Conservation (phyloP, 192 early-diverging fungal genomes). For the Coemansia sp. region DNA sequence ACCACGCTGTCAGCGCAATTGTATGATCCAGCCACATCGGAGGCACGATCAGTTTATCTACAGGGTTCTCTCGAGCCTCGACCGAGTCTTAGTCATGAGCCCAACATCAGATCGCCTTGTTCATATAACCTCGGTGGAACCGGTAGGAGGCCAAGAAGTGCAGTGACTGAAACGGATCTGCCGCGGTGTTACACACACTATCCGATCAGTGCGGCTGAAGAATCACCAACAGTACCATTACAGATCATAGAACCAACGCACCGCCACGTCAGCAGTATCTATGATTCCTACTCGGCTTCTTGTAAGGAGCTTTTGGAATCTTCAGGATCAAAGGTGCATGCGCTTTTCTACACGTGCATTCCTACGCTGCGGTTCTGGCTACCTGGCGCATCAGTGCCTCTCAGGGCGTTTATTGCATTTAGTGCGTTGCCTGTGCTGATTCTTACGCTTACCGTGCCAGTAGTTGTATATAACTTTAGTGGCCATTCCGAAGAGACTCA, state of each 20-base stretch:
- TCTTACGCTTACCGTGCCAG: conserved; percentile 46
- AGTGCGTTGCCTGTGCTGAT: conserved; percentile 46
- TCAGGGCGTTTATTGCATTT: conserved; percentile 40
- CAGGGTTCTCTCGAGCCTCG: not conserved
- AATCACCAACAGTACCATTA: not conserved
- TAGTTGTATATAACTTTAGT: conserved; percentile 10
- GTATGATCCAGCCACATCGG: not conserved
- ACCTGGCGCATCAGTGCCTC: conserved; percentile 11
- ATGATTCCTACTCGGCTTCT: not conserved
- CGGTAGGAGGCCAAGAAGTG: not conserved
- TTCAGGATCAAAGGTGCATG: not conserved
- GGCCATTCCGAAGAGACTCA: not conserved
- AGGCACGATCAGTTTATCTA: not conserved
- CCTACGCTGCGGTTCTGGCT: conserved; percentile 47
- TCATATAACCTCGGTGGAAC: not conserved
- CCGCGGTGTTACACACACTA: not conserved
- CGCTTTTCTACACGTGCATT: conserved; percentile 17
- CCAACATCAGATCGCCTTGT: not conserved
- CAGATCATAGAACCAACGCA: not conserved
- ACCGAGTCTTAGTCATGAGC: not conserved
- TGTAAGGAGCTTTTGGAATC: conserved; percentile 6
- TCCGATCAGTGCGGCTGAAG: not conserved
- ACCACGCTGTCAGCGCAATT: not conserved
- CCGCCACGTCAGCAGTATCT: not conserved
- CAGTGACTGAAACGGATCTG: not conserved